Conservation (phyloP, 176 grass and related monocot species). For the barley (Hordeum vulgare) region DNA sequence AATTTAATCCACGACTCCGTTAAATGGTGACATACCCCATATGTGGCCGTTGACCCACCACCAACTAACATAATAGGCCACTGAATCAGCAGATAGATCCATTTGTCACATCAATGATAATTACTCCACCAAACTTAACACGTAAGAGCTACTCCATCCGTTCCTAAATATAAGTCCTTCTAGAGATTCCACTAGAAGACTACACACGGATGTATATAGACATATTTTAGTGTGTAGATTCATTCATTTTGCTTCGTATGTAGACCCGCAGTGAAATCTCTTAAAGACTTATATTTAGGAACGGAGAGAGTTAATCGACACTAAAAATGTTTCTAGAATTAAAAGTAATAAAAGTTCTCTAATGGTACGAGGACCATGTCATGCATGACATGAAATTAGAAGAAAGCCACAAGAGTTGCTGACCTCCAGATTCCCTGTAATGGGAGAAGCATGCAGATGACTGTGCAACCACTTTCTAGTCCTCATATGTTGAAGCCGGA, state of each 20-base stretch:
- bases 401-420: slow-evolving; percentile 1
- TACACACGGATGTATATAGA: too few relatives aligned
- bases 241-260: too few relatives aligned
- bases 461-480: slow-evolving; percentile 85
- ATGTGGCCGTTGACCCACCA: not conserved
- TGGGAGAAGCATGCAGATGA: slow-evolving; percentile 81
- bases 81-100: not conserved
- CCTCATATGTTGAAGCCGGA: slow-evolving; percentile 74
- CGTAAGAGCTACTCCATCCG: not conserved
- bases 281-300: too few relatives aligned
- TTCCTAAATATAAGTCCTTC: too few relatives aligned
- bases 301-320: too few relatives aligned
- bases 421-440: slow-evolving; percentile 89
- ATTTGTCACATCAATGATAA: not conserved
- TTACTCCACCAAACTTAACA: not conserved
- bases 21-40: not conserved
- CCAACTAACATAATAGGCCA: not conserved
- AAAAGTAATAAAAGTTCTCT: not conserved
- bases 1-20: not conserved
- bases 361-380: not conserved
- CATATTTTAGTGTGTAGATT: too few relatives aligned
- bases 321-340: not conserved
- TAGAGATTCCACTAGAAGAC: too few relatives aligned
- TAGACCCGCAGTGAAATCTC: too few relatives aligned
- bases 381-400: not conserved